A percentile compares a stretch with the other conserved stretches of the same genome.
Evolutionary conservation across 176 grass and related monocot species (phyloP).

Genomic region (Raddia distichophylla): DNA sequence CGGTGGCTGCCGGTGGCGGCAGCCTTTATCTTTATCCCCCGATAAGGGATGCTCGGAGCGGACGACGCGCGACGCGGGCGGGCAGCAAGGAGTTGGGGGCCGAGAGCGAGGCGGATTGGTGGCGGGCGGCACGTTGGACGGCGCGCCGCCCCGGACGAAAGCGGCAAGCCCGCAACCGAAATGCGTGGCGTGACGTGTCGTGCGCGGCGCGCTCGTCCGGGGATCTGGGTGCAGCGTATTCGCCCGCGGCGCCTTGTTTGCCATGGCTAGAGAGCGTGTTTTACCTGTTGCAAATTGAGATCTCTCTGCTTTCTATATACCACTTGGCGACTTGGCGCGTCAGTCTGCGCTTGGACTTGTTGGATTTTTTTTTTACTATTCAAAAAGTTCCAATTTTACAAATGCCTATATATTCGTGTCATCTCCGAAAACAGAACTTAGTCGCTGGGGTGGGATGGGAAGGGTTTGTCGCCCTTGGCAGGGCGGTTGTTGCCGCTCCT

Average conservation of each 20-base stretch:
- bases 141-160: conserved; percentile 17
- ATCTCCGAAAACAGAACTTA: too few species aligned
- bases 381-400: too few species aligned
- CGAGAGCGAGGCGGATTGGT: background rate
- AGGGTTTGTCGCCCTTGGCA: too few species aligned
- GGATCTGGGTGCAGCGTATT: background rate
- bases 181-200: conserved; percentile 4
- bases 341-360: background rate
- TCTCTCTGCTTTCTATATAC: background rate
- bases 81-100: background rate
- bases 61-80: background rate
- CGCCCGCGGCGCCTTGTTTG: background rate
- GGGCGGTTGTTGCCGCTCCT: too few species aligned
- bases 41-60: background rate
- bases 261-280: background rate
- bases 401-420: too few species aligned
- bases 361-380: background rate
- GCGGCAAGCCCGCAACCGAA: conserved; percentile 39
- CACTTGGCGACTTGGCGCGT: background rate
- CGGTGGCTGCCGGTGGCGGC: background rate
- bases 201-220: background rate
- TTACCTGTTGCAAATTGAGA: background rate
- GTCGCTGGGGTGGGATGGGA: too few species aligned
- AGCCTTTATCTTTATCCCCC: too few species aligned
- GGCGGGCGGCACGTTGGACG: background rate